Percentiles rank a stretch among this genome's conserved stretches.
phyloP scores from a whole-genome alignment of 495 filamentous ascomycete genomes.

The Xylaria scruposa region DNA sequence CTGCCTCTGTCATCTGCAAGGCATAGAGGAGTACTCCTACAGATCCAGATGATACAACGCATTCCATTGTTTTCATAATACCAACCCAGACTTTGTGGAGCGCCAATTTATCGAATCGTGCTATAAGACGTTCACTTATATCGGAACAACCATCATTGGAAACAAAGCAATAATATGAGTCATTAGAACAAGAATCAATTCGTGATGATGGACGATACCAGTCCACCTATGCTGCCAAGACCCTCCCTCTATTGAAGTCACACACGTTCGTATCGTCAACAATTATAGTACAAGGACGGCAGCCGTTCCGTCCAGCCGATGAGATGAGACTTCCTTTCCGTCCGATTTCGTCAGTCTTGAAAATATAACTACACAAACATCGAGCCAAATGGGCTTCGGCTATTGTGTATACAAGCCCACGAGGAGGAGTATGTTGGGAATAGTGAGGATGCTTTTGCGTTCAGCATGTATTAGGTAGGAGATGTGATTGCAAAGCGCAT shows the following conservation, averaged over 20 bases:
- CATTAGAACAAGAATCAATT: slow-evolving; percentile 30
- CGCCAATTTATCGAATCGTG: not conserved
- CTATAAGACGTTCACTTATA: not conserved
- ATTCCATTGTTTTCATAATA: not conserved
- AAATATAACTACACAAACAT: slow-evolving; percentile 5
- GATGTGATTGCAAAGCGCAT: slow-evolving; percentile 13
- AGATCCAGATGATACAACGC: not conserved
- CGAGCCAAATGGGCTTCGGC: not conserved
- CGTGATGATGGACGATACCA: slow-evolving; percentile 29
- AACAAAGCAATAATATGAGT: not conserved
- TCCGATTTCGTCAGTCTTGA: not conserved
- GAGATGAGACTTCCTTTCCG: slow-evolving; percentile 25
- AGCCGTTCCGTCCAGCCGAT: slow-evolving; percentile 17
- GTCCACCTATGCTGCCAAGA: slow-evolving; percentile 27
- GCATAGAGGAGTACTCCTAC: not conserved
- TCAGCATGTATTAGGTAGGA: slow-evolving; percentile 10
- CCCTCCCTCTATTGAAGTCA: slow-evolving; percentile 17
- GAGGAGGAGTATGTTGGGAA: not conserved
- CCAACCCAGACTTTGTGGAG: not conserved
- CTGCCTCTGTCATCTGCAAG: not conserved
- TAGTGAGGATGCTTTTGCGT: not conserved
- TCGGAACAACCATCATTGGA: not conserved
- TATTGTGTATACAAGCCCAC: not conserved
- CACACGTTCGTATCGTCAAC: slow-evolving; percentile 22
- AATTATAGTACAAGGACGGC: slow-evolving; percentile 26